Evolutionary conservation across 768 basidiomycete species (phyloP), one percentile per base, ranked within the genome.

Genomic region (Tulasnella sp.): DNA sequence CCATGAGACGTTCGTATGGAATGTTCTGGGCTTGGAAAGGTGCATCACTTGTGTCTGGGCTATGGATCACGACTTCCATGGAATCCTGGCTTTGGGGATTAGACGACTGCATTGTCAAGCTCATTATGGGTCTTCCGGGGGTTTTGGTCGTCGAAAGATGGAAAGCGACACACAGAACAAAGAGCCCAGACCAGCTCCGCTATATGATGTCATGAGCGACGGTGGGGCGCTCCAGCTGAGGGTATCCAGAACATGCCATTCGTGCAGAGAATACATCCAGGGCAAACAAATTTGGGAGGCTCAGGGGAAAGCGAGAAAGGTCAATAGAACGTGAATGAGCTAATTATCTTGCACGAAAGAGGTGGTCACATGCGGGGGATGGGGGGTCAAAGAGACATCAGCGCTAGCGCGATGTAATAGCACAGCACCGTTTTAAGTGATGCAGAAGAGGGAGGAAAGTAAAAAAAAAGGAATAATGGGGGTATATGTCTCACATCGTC

Each of bases 1-100:
- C 73, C 73, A 74, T 74, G 29, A 54, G 39, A 11, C 64, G 52
- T 19, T 54, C 45, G 34, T 74, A 74, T n/a, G 73, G 73, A 58
- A 74, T 52, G 31, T 49, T 67, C 45, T 74, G 58, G 1, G 64
- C 38, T 37, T 31, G 29, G 36, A 74, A 67, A 19, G 42, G 54
- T 31, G 45, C 39, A 12, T 58, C 73, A 37, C 37, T 74, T 19
- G 73, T 52, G 54, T 74, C 73, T 31, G 73, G 73, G 29, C 54
- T 25, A 34, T 74, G 64, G n/a, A 74, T 45, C 17, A 42, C 40
- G 37, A 72, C 25, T 40, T 72, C 71, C 71, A 72, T 72, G 7
- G 71, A 72, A 31, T 72, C 71, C 31, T 72, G 40, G 17, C 71
- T 72, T 14, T 72, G 40, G 42, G 71, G 38, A 19, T 72, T 72